phyloP scores from a whole-genome alignment of 495 filamentous ascomycete genomes.

The Aspergillus avenaceus region DNA sequence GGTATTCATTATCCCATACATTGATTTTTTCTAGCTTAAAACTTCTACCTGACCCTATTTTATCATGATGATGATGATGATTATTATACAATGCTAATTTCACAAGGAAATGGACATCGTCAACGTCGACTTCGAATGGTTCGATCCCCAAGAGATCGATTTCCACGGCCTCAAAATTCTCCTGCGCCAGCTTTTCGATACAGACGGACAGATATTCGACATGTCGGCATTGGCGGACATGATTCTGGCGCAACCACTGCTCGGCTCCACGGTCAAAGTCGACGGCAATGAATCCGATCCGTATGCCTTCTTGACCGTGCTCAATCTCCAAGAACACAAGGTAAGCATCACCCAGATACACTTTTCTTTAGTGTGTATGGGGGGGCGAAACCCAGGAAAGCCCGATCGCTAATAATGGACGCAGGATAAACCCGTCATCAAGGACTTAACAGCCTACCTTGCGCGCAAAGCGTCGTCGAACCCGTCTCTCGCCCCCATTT shows the following conservation, averaged over 20 bases:
- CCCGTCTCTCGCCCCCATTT: slow-evolving; percentile 49
- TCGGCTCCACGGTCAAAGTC: slow-evolving; percentile 94
- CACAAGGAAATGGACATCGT: slow-evolving; percentile 90
- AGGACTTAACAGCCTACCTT: slow-evolving; percentile 69
- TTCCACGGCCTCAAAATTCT: slow-evolving; percentile 94
- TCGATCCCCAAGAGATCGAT: slow-evolving; percentile 89
- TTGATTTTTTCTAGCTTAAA: too few species aligned
- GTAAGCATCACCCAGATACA: slow-evolving; percentile 21
- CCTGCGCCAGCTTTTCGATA: slow-evolving; percentile 89
- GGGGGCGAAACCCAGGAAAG: background rate
- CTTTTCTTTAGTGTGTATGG: background rate
- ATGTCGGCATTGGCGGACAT: slow-evolving; percentile 81
- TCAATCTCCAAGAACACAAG: slow-evolving; percentile 78
- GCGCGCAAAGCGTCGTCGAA: slow-evolving; percentile 51
- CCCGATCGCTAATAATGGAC: background rate
- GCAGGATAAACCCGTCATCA: slow-evolving; percentile 64
- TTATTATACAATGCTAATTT: too few species aligned
- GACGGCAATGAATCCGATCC: slow-evolving; percentile 92
- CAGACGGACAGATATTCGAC: slow-evolving; percentile 78
- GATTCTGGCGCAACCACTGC: slow-evolving; percentile 79
- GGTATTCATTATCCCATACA: slow-evolving; percentile 16
- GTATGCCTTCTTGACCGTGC: slow-evolving; percentile 87
- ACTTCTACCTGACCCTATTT: background rate
- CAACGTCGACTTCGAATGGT: slow-evolving; percentile 97
- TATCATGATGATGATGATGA: background rate